phyloP scores from a whole-genome alignment of 139 green algal genomes.

The Chlorella sp. region DNA sequence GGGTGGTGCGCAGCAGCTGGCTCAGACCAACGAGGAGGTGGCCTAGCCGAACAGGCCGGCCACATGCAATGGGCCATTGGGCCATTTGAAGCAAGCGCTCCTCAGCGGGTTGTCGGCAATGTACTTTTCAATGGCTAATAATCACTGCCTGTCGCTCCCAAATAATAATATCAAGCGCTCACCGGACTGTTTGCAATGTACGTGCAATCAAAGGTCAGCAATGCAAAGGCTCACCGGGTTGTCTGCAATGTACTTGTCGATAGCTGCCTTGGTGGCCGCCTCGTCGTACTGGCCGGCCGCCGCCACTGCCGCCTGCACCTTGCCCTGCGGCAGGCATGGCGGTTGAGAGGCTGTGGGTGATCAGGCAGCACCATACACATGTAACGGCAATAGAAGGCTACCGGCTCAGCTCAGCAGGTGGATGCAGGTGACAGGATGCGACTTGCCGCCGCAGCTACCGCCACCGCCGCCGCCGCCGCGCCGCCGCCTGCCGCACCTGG shows the following conservation, averaged over 20 bases:
- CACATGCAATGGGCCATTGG: too few relatives aligned
- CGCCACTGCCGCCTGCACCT: slow-evolving; percentile 39
- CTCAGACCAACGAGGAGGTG: not conserved
- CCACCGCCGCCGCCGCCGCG: too few relatives aligned
- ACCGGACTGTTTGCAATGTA: too few relatives aligned
- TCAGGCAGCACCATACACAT: too few relatives aligned
- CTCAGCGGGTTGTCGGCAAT: not conserved
- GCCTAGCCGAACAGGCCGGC: not conserved
- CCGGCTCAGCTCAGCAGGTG: too few relatives aligned
- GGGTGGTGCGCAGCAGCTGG: not conserved
- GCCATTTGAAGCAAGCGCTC: not conserved
- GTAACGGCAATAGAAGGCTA: too few relatives aligned
- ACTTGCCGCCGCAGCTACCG: too few relatives aligned
- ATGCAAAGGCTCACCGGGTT: slow-evolving; percentile 31
- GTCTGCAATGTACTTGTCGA: slow-evolving; percentile 40
- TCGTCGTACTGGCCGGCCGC: slow-evolving; percentile 61
- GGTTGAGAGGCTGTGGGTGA: too few relatives aligned
- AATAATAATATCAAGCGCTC: too few relatives aligned
- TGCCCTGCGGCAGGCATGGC: slow-evolving; percentile 11
- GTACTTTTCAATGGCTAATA: not conserved
- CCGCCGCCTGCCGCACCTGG: too few relatives aligned
- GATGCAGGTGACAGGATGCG: too few relatives aligned
- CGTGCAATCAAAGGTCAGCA: too few relatives aligned
- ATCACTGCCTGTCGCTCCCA: not conserved
- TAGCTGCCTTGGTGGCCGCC: slow-evolving; percentile 31